phyloP scores from a whole-genome alignment of 2,329 filamentous ascomycete genomes.

The Calonectria multiphialidica region DNA sequence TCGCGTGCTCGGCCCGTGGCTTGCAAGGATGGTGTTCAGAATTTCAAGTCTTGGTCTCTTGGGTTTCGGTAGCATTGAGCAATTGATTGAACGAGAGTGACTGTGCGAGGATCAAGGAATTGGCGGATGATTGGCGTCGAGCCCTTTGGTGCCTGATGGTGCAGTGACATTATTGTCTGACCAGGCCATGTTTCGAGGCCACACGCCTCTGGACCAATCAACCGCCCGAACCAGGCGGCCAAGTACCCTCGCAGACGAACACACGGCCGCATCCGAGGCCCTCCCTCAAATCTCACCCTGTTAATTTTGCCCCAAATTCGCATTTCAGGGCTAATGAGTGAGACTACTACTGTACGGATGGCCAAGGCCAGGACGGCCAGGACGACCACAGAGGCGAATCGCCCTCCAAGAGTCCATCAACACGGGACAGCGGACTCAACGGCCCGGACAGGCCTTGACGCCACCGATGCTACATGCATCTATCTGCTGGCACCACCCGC shows the following conservation, averaged over 20 bases:
- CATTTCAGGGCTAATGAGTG: constrained; percentile 1
- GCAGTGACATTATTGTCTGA: constrained; percentile 13
- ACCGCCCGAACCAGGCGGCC: not conserved
- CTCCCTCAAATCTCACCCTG: constrained; percentile 17
- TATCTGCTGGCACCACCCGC: constrained; percentile 41
- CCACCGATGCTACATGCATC: constrained; percentile 21
- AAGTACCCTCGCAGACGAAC: constrained; percentile 18
- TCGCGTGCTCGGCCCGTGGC: constrained; percentile 14
- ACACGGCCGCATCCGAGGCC: constrained; percentile 36
- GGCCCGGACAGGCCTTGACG: constrained; percentile 4
- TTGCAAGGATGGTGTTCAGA: not conserved
- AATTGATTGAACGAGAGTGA: not conserved
- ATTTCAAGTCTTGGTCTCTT: not conserved
- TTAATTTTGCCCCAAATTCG: constrained; percentile 18
- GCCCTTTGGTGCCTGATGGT: constrained; percentile 19
- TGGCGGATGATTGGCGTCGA: constrained; percentile 16
- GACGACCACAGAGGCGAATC: not conserved
- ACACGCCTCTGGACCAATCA: constrained; percentile 7
- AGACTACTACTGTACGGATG: too few relatives aligned
- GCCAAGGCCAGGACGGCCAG: not conserved
- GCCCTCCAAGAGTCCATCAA: not conserved
- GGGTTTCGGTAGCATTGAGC: not conserved
- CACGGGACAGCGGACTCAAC: constrained; percentile 3
- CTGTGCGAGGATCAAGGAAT: not conserved
- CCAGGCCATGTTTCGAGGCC: constrained; percentile 35